Evolutionary conservation across 768 basidiomycete genomes (phyloP).

Genomic region (Lyophyllum decastes): DNA sequence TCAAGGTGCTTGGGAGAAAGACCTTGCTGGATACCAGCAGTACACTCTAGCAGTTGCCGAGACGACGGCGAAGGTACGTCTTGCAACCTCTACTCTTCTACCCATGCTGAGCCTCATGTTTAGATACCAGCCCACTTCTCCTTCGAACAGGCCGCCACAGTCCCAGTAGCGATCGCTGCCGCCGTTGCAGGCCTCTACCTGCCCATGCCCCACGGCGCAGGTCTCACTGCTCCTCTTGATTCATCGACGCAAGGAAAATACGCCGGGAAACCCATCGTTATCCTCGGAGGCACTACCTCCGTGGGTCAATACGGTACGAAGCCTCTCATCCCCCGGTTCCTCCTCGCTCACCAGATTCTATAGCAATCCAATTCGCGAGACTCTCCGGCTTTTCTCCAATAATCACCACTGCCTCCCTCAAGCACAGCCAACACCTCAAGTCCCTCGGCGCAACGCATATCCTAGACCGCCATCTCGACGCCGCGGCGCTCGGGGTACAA

Average conservation of each 20-base stretch:
- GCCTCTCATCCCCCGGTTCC: neutral
- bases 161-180: conserved; percentile 31
- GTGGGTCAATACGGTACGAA: conserved; percentile 37
- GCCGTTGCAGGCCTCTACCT: conserved; percentile 33
- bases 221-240: conserved; percentile 32
- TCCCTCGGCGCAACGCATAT: conserved; percentile 38
- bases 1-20: conserved; percentile 8
- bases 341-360: neutral
- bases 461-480: conserved; percentile 21
- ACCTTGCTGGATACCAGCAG: conserved; percentile 26
- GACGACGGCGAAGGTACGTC: conserved; percentile 16
- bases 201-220: conserved; percentile 24
- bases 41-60: conserved; percentile 23
- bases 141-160: conserved; percentile 36
- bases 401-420: conserved; percentile 31
- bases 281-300: conserved; percentile 36
- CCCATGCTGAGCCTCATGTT: conserved; percentile 2
- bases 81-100: conserved; percentile 29
- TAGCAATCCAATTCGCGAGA: conserved; percentile 32
- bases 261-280: conserved; percentile 30
- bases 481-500: conserved; percentile 1
- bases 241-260: conserved; percentile 29
- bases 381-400: conserved; percentile 39
- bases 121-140: conserved; percentile 34
- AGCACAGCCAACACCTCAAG: conserved; percentile 26